Base-by-base conservation (phyloP, 1,284 basidiomycete species). In the Malassezia pachydermatis region DNA sequence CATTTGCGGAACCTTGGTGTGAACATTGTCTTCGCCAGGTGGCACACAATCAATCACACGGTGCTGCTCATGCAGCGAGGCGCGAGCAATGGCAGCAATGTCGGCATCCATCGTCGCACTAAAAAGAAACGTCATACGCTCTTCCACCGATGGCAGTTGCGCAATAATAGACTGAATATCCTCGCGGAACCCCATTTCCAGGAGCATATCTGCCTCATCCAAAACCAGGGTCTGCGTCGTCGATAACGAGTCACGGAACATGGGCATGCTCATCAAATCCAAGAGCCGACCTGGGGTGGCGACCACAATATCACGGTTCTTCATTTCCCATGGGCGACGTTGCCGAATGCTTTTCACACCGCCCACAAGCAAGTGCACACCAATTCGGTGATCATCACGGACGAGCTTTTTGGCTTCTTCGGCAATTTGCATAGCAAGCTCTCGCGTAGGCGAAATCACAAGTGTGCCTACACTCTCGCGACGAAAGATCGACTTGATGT, bases 121-220 rank as follows among this genome's bases (percentile, higher is more conserved):
- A 75, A 96, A 94, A 55, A 98, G 77, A 76, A 95, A 84, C 0
- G 89, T 96, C 70, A 90, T 87, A 17, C 90, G 81, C 48, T 81
- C 72, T 0, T 80, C 78, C 2, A 76, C 72, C 27, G 76, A 74
- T 14, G 86, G 86, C n/a, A 96, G 76, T 59, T 78, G 77, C 2
- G 76, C 63, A 27, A 80, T 75, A 63, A 96, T 89, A 1, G 78
- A 79, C 30, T 87, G 80, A 37, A 98, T 81, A 59, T 94, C 89
- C 37, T 84, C 80, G 8, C 84, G 80, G 81, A 98, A 98, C 59
- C 92, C 92, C 84, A 95, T 87, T 59, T 95, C 89, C 34, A 98
- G 78, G 11, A 96, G 78, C 0, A 87, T 92, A 72, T 98, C 94
- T 9, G 89, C 89, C 74, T 96, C 92, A 67, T 98, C 92, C 45